Evolutionary conservation across 2,329 filamentous ascomycete genomes (phyloP), one percentile per base, ranked within the genome.

Genomic region (Penicillium sp.): DNA sequence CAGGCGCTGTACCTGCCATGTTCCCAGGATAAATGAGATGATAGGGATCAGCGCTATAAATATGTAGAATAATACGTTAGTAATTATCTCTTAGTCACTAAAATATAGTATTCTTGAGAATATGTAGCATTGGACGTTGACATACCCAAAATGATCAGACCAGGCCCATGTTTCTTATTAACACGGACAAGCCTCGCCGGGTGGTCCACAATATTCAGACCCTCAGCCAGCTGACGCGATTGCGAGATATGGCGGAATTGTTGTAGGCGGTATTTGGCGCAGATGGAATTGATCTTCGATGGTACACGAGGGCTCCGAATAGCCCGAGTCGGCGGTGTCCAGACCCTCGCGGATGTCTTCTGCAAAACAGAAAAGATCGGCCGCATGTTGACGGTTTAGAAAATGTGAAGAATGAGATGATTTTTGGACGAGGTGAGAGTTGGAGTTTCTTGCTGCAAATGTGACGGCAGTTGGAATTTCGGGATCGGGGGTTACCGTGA

Each of bases 1-100:
- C 1, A 99, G 84, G 12, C 94, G 89, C 74, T 96, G 86, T 53
- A 99, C 90, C 74, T 99, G 94, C 94, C 94, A 99, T 62, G 91
- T 91, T 31, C 94, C 94, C 17, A 99, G 86, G 54, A 82, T 80
- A 75, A 99, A 96, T 12, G 94, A 91, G 1, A 93, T 97, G 59
- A 96, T 77, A 49, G 94, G 94, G 68, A 99, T 97, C 52, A 96
- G 78, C 41, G 91, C 90, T 77, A 49, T 36, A 53, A 4, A n/a
- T n/a, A 17, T 19, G 15, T 21, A 47, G n/a, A 38, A 41, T 10
- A 12, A 42, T 23, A n/a, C 19, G 44, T 65, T 47, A 67, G 57
- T 27, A 9, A 29, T 45, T 50, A 25, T 53, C 21, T 38, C 45
- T 10, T 8, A 39, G n/a, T 9, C 19, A 39, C 1, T 4, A 21